These are phyloP conservation scores for Tothia fuscella DNA, from an alignment of 2,329 filamentous ascomycete genomes.

Conservation along the genomic window DNA sequence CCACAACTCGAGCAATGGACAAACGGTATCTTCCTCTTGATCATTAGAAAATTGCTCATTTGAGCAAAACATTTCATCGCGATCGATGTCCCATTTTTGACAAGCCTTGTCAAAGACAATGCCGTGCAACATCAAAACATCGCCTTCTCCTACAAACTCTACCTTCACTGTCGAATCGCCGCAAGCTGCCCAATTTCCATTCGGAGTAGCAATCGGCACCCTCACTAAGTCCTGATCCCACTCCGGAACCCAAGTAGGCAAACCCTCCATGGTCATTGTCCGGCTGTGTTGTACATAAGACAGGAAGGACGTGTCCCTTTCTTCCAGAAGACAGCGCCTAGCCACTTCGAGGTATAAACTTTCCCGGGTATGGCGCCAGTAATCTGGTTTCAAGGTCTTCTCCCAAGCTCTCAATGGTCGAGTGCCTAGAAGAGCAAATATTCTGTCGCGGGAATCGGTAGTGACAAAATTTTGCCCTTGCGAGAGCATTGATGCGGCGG, in stretches of 20 bases:
- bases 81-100: not conserved
- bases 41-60: not conserved
- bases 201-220: not conserved
- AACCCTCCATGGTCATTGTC: not conserved
- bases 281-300: not conserved
- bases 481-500: not conserved
- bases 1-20: not conserved
- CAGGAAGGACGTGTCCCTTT: not conserved
- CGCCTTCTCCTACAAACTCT: not conserved
- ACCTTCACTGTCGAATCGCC: not conserved
- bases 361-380: not conserved
- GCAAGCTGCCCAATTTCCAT: not conserved
- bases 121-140: not conserved
- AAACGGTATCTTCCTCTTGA: not conserved
- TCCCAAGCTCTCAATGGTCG: not conserved
- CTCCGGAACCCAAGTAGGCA: not conserved
- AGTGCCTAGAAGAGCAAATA: constrained; percentile 6
- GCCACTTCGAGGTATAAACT: not conserved
- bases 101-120: not conserved
- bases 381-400: not conserved
- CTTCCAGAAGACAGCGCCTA: not conserved
- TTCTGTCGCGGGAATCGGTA: constrained; percentile 3
- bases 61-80: not conserved
- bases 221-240: not conserved
- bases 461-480: not conserved